Percentiles rank a stretch among this genome's conserved stretches.
These are phyloP conservation scores for Alternaria rosae DNA, from an alignment of 2,329 filamentous ascomycete genomes.

Conservation along the genomic window DNA sequence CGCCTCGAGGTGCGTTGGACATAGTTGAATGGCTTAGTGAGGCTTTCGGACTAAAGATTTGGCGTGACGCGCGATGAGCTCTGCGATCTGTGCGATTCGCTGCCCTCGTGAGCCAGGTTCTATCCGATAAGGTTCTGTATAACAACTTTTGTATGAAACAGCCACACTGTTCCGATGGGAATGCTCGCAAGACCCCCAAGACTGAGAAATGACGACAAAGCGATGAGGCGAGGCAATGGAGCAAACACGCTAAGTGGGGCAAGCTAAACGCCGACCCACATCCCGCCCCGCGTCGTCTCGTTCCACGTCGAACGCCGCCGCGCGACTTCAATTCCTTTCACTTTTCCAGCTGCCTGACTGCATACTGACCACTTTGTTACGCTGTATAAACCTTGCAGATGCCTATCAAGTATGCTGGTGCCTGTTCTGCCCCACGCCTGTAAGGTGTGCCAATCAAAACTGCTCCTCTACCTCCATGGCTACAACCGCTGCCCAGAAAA, in stretches of 20 bases:
- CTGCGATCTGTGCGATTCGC: neutral
- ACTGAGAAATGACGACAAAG: neutral
- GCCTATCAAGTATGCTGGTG: neutral
- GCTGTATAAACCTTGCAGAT: neutral
- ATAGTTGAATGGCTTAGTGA: conserved; percentile 12
- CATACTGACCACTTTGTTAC: neutral
- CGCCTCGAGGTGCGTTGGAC: conserved; percentile 11
- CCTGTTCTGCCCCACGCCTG: neutral
- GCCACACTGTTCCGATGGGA: neutral
- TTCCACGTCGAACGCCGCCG: neutral
- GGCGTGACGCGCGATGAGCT: neutral
- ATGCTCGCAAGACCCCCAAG: neutral
- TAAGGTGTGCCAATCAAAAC: neutral
- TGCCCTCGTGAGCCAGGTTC: too few relatives aligned
- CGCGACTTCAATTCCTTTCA: neutral
- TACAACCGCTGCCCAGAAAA: neutral
- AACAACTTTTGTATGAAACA: neutral
- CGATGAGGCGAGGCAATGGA: neutral
- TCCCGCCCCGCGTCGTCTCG: neutral
- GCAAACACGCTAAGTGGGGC: conserved; percentile 10
- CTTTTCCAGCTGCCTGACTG: neutral
- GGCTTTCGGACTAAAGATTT: conserved; percentile 4
- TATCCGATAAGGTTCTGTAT: neutral
- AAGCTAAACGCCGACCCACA: neutral
- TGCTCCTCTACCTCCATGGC: neutral